Evolutionary conservation across 495 filamentous ascomycete genomes (phyloP).

Genomic region (Talaromyces thailandensis): DNA sequence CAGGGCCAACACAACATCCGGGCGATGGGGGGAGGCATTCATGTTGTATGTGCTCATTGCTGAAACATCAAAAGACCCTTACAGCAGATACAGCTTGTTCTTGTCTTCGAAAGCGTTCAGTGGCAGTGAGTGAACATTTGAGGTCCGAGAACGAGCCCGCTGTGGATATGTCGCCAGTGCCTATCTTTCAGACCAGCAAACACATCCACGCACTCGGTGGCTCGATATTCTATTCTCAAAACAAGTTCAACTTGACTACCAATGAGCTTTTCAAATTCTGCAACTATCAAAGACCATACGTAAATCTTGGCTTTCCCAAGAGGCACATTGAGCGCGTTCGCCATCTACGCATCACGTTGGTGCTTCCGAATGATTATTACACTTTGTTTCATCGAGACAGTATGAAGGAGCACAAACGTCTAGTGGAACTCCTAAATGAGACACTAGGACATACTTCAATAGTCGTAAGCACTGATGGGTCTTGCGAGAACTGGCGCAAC

Average conservation of each 20-base stretch:
- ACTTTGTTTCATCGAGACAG: no score
- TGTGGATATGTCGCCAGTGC: constrained; percentile 12
- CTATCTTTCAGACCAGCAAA: constrained; percentile 18
- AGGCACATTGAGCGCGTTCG: not conserved
- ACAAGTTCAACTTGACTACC: constrained; percentile 12
- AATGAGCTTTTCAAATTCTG: not conserved
- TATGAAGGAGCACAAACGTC: not conserved
- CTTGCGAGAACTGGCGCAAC: not conserved
- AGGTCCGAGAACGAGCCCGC: not conserved
- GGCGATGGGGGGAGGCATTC: not conserved
- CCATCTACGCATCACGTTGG: not conserved
- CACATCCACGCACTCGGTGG: constrained; percentile 16
- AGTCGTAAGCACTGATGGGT: not conserved
- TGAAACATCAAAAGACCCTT: not conserved
- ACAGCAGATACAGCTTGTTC: constrained; percentile 10
- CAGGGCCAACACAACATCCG: not conserved
- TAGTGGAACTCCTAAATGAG: not conserved
- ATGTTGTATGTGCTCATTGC: not conserved
- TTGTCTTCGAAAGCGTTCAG: constrained; percentile 9
- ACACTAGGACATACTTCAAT: not conserved
- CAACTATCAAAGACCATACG: not conserved
- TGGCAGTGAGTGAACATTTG: constrained; percentile 13
- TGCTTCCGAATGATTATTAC: not conserved
- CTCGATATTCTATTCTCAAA: constrained; percentile 16
- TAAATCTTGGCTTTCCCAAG: not conserved